Conservation (phyloP, 257 asterid genomes). For the Solanum appendiculatum region DNA sequence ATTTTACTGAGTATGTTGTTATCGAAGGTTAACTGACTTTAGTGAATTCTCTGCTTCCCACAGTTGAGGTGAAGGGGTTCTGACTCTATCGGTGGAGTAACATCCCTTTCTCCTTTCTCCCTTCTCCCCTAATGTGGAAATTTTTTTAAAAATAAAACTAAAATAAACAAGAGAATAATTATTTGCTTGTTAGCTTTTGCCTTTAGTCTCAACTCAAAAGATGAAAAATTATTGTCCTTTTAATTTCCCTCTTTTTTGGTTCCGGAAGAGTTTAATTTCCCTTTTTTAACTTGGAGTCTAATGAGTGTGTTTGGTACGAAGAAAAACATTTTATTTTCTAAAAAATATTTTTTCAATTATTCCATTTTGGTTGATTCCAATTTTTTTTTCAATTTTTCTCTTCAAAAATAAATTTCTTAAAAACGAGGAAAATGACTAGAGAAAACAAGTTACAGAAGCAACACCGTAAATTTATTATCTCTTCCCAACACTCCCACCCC, state of each 20-base stretch:
- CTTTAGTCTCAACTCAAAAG: neutral
- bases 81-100: neutral
- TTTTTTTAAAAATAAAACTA: neutral
- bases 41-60: neutral
- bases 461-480: neutral
- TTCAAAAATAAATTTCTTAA: too few species aligned
- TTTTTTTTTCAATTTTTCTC: too few species aligned
- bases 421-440: neutral
- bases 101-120: neutral
- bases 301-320: neutral
- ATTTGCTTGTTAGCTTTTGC: neutral
- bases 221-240: neutral
- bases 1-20: neutral
- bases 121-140: neutral
- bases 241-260: neutral
- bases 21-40: neutral
- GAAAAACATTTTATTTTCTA: neutral
- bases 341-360: neutral
- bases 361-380: neutral
- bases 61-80: neutral
- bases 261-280: neutral
- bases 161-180: neutral
- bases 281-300: neutral
- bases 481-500: neutral
- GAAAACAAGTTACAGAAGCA: neutral